Evolutionary conservation across 352 stramenopile genomes (phyloP).

Genomic region (Phytophthora sp.): DNA sequence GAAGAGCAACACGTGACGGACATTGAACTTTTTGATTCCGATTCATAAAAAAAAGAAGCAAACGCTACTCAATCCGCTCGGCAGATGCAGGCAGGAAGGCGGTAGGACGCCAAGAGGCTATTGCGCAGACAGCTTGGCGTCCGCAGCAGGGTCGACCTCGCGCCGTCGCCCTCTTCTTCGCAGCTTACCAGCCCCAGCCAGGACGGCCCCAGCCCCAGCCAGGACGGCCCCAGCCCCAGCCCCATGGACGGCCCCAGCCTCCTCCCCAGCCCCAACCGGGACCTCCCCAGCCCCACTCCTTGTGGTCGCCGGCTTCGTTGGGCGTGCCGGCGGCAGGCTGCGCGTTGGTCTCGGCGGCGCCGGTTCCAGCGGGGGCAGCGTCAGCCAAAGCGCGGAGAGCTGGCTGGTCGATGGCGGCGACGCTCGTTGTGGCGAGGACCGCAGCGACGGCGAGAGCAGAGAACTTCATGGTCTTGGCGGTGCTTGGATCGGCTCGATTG

Average conservation of each 20-base stretch:
- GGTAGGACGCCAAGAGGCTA: too few species aligned
- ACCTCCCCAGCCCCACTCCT: constrained; percentile 14
- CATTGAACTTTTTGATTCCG: neutral
- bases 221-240: constrained; percentile 13
- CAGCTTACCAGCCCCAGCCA: constrained; percentile 3
- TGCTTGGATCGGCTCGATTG: constrained; percentile 3
- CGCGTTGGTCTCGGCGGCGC: constrained; percentile 5
- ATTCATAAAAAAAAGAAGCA: neutral
- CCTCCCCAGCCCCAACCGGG: constrained; percentile 3
- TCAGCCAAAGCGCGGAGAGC: constrained; percentile 29
- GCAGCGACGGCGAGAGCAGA: constrained; percentile 21
- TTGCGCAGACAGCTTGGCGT: neutral
- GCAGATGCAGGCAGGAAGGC: too few species aligned
- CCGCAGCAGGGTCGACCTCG: neutral
- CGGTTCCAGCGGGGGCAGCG: neutral
- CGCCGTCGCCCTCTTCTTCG: neutral
- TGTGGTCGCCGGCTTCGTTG: constrained; percentile 10
- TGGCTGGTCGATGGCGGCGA: constrained; percentile 13
- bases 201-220: constrained; percentile 4
- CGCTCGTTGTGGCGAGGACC: constrained; percentile 14
- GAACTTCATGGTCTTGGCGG: constrained; percentile 26
- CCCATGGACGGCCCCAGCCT: constrained; percentile 11
- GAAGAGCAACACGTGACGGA: neutral
- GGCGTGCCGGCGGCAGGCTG: neutral
- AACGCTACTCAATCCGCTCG: neutral